Evolutionary conservation across 2,329 filamentous ascomycete genomes (phyloP).

Genomic region (Microdochium trichocladiopsis): DNA sequence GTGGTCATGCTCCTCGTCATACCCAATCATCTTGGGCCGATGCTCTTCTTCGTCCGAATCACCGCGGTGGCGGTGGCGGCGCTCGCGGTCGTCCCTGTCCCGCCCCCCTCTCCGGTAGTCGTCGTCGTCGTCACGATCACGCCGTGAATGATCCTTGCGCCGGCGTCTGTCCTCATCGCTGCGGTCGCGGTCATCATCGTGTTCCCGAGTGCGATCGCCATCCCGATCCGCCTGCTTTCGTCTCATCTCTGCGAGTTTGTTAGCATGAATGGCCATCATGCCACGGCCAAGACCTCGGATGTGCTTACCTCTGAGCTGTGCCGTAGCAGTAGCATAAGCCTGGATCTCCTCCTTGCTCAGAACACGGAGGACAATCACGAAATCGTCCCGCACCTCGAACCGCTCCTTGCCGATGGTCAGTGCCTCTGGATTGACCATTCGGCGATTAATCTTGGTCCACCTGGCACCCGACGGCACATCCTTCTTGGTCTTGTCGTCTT

Average conservation of each 20-base stretch:
- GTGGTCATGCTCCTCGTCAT: slow-evolving; percentile 6
- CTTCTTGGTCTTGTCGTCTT: slow-evolving; percentile 69
- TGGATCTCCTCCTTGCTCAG: slow-evolving; percentile 86
- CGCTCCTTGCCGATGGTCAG: slow-evolving; percentile 81
- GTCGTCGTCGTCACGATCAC: slow-evolving; percentile 18
- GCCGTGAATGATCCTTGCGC: background rate
- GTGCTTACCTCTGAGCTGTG: slow-evolving; percentile 67
- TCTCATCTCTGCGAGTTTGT: slow-evolving; percentile 20
- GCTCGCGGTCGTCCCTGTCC: slow-evolving; percentile 4
- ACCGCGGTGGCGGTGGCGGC: slow-evolving; percentile 18
- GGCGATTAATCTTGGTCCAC: slow-evolving; percentile 89
- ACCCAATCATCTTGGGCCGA: slow-evolving; percentile 17
- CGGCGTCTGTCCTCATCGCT: slow-evolving; percentile 9
- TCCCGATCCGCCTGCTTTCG: slow-evolving; percentile 23
- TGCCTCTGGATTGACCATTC: slow-evolving; percentile 83
- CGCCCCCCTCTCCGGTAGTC: slow-evolving; percentile 19
- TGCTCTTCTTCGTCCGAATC: slow-evolving; percentile 15
- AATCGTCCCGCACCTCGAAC: slow-evolving; percentile 87
- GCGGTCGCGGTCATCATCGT: slow-evolving; percentile 10
- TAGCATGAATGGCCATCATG: slow-evolving; percentile 20
- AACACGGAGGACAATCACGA: slow-evolving; percentile 86
- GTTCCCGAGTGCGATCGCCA: slow-evolving; percentile 8
- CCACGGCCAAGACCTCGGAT: slow-evolving; percentile 1
- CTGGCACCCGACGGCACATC: slow-evolving; percentile 73
- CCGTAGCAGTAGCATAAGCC: slow-evolving; percentile 74